Evolutionary conservation across 1,139 yeast species (phyloP).

Genomic region (Suhomyces bribrorum): DNA sequence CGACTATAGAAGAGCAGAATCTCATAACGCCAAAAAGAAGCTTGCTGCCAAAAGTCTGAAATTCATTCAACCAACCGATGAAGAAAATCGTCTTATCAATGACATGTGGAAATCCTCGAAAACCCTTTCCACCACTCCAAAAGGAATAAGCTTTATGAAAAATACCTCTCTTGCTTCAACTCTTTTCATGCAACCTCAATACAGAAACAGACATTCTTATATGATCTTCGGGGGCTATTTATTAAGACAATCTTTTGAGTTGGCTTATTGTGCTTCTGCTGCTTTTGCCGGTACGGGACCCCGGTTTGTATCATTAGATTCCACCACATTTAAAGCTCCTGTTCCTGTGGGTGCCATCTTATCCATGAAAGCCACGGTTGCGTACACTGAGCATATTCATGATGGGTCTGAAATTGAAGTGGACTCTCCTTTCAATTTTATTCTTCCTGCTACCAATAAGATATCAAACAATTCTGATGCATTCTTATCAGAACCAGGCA

Average conservation of each 20-base stretch:
- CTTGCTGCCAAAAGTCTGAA: constrained; percentile 66
- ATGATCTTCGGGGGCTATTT: constrained; percentile 95
- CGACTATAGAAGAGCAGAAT: constrained; percentile 85
- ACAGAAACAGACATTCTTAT: constrained; percentile 88
- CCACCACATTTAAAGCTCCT: constrained; percentile 88
- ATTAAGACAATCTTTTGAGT: constrained; percentile 86
- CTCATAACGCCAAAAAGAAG: constrained; percentile 83
- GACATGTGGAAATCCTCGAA: constrained; percentile 71
- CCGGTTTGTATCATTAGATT: constrained; percentile 83
- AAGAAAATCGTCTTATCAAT: constrained; percentile 73
- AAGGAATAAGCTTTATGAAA: constrained; percentile 62
- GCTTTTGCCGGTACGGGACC: constrained; percentile 84
- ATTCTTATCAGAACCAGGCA: constrained; percentile 76
- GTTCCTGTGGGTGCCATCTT: constrained; percentile 93
- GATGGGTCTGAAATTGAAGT: constrained; percentile 35
- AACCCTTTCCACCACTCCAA: constrained; percentile 31
- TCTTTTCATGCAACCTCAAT: constrained; percentile 92
- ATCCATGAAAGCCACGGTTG: constrained; percentile 76
- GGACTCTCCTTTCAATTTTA: constrained; percentile 49
- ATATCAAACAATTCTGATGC: constrained; percentile 55
- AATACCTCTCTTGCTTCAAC: constrained; percentile 74
- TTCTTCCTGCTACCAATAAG: constrained; percentile 57
- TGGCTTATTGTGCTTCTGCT: constrained; percentile 90
- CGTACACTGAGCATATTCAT: constrained; percentile 77
- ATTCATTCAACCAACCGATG: constrained; percentile 69